Evolutionary conservation across 2,329 filamentous ascomycete genomes (phyloP).

Genomic region (Pseudogymnoascus sp.): DNA sequence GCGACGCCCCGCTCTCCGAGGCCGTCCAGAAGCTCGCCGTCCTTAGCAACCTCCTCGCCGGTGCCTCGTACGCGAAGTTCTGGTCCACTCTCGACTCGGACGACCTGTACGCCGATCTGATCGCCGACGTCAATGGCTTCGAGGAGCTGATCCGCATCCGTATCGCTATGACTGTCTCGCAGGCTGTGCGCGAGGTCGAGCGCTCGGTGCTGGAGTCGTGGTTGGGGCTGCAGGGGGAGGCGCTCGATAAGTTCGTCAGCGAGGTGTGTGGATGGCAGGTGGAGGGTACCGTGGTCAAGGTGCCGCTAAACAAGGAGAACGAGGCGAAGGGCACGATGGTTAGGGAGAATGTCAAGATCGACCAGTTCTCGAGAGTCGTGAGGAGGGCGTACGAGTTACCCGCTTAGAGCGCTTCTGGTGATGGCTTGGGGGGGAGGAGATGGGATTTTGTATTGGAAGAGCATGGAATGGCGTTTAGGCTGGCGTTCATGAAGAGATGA

Average conservation of each 20-base stretch:
- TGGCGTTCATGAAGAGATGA: conserved; percentile 3
- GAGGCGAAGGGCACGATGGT: conserved; percentile 95
- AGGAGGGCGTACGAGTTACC: conserved; percentile 80
- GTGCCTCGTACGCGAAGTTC: conserved; percentile 84
- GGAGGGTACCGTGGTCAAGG: conserved; percentile 53
- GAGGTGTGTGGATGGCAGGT: conserved; percentile 85
- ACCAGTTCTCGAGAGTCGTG: conserved; percentile 74
- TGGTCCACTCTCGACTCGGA: conserved; percentile 89
- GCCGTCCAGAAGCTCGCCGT: conserved; percentile 63
- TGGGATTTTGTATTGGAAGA: conserved; percentile 6
- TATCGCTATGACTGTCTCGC: conserved; percentile 80
- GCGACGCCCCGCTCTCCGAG: conserved; percentile 67
- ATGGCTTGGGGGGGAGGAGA: background rate
- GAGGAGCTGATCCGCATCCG: conserved; percentile 87
- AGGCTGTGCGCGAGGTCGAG: conserved; percentile 67
- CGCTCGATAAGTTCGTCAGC: conserved; percentile 67
- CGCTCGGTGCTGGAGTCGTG: conserved; percentile 62
- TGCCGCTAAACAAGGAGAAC: conserved; percentile 93
- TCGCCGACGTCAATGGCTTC: conserved; percentile 88
- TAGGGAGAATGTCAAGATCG: conserved; percentile 86
- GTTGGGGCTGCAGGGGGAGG: conserved; percentile 62
- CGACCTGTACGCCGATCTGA: conserved; percentile 90
- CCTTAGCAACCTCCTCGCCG: conserved; percentile 72
- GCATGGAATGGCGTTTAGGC: conserved; percentile 4
- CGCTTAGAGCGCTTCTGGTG: conserved; percentile 36